Percentiles rank a stretch among this genome's conserved stretches.
These are phyloP conservation scores for Globisporangium acanthophoron DNA, from an alignment of 352 stramenopile genomes.

Conservation along the genomic window DNA sequence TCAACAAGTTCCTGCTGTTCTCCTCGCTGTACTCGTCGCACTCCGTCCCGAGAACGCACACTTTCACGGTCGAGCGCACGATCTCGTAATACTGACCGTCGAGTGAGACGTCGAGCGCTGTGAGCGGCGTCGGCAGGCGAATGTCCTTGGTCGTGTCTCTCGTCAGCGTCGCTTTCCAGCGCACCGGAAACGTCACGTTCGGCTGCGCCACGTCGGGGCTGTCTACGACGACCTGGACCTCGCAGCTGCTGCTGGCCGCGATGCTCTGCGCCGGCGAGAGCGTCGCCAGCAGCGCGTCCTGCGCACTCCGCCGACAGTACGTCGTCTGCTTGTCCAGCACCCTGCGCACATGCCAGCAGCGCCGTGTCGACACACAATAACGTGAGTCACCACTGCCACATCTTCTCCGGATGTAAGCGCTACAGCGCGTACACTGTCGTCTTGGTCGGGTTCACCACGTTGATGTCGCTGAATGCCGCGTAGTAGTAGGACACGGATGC, in stretches of 20 bases:
- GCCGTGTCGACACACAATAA: neutral
- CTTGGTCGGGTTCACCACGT: constrained; percentile 15
- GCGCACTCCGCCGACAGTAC: constrained; percentile 40
- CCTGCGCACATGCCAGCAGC: constrained; percentile 9
- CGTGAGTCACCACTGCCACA: neutral
- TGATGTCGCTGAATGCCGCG: constrained; percentile 36
- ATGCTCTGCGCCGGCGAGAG: constrained; percentile 22
- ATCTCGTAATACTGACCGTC: constrained; percentile 39
- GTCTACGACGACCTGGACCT: constrained; percentile 31
- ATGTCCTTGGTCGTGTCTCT: constrained; percentile 29
- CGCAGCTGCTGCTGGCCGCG: constrained; percentile 32
- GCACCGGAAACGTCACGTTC: constrained; percentile 15
- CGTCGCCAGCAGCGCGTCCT: constrained; percentile 26
- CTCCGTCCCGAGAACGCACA: constrained; percentile 26
- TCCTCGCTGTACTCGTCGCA: constrained; percentile 43
- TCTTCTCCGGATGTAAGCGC: neutral
- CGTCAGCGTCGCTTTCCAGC: constrained; percentile 33
- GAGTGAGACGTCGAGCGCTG: constrained; percentile 17
- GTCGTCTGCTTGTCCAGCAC: constrained; percentile 29
- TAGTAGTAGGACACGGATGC: constrained; percentile 41
- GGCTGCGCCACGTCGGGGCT: constrained; percentile 25
- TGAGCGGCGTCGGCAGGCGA: constrained; percentile 36
- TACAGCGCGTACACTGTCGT: constrained; percentile 2
- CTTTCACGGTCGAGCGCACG: constrained; percentile 34
- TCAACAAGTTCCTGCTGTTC: neutral